phyloP scores from a whole-genome alignment of 176 grass and related monocot genomes.

The Juncus effusus region DNA sequence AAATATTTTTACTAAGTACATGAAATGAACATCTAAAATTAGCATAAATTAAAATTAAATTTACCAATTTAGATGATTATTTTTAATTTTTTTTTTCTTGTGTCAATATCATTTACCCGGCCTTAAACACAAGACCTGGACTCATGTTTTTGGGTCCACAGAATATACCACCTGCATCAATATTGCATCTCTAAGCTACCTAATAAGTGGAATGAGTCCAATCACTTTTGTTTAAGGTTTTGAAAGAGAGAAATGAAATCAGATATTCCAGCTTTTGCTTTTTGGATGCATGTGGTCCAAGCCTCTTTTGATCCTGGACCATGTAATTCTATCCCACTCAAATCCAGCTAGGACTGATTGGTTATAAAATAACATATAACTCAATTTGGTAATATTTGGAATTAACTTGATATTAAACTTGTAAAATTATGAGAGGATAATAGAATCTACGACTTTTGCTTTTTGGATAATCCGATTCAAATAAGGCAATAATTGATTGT shows the following conservation, averaged over 20 bases:
- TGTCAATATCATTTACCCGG: neutral
- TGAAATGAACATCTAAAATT: neutral
- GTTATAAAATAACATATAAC: no score
- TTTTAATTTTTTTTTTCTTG: no score
- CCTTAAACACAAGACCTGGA: no score
- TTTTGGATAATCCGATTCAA: neutral
- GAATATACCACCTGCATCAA: constrained; percentile 4
- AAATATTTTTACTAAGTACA: neutral
- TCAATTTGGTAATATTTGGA: no score
- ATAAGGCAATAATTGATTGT: neutral
- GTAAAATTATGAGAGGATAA: no score
- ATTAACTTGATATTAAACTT: no score
- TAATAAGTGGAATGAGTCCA: constrained; percentile 19
- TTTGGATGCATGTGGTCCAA: constrained; percentile 1
- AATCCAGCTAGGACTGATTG: no score
- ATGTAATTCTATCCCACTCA: neutral
- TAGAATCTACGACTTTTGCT: no score
- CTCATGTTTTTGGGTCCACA: neutral
- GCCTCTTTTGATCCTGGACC: neutral
- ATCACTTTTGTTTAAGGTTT: neutral
- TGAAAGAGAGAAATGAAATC: neutral
- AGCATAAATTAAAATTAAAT: neutral
- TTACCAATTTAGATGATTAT: no score
- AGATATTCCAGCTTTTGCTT: neutral
- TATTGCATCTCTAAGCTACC: neutral